A percentile compares a stretch with the other conserved stretches of the same genome.
Evolutionary conservation across 768 basidiomycete genomes (phyloP).

Genomic region (Boletus sp.): DNA sequence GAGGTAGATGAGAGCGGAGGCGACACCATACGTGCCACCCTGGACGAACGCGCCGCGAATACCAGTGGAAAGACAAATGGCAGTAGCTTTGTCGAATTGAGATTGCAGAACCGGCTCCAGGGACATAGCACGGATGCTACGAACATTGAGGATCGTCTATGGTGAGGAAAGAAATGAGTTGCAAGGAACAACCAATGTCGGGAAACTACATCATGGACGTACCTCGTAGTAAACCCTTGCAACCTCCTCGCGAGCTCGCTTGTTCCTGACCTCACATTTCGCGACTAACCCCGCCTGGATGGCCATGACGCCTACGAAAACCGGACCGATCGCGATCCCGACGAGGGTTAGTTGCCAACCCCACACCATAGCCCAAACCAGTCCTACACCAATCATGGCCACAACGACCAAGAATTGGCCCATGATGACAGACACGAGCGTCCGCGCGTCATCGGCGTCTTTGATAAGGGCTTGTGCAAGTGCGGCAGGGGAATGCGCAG

Average conservation of each 20-base stretch:
- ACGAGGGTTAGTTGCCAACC: slow-evolving; percentile 95
- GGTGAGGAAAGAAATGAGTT: slow-evolving; percentile 2
- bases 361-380: slow-evolving; percentile 82
- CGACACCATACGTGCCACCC: slow-evolving; percentile 79
- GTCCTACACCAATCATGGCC: slow-evolving; percentile 78
- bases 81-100: slow-evolving; percentile 64
- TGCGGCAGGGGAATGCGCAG: slow-evolving; percentile 52
- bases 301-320: slow-evolving; percentile 74
- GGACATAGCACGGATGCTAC: slow-evolving; percentile 84
- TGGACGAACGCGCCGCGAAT: slow-evolving; percentile 81
- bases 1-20: slow-evolving; percentile 81
- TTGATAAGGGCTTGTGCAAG: slow-evolving; percentile 79
- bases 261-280: slow-evolving; percentile 73
- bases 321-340: slow-evolving; percentile 81
- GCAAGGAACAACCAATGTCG: not conserved
- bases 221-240: slow-evolving; percentile 85
- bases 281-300: slow-evolving; percentile 71
- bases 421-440: slow-evolving; percentile 68
- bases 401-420: slow-evolving; percentile 69
- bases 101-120: slow-evolving; percentile 67
- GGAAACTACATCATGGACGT: slow-evolving; percentile 23
- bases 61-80: slow-evolving; percentile 61
- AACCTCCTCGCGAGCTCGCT: slow-evolving; percentile 81
- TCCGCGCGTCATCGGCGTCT: slow-evolving; percentile 85
- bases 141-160: slow-evolving; percentile 76